Conservation (phyloP, 1,284 basidiomycete genomes). For the Pseudozyma tsukubaensis region DNA sequence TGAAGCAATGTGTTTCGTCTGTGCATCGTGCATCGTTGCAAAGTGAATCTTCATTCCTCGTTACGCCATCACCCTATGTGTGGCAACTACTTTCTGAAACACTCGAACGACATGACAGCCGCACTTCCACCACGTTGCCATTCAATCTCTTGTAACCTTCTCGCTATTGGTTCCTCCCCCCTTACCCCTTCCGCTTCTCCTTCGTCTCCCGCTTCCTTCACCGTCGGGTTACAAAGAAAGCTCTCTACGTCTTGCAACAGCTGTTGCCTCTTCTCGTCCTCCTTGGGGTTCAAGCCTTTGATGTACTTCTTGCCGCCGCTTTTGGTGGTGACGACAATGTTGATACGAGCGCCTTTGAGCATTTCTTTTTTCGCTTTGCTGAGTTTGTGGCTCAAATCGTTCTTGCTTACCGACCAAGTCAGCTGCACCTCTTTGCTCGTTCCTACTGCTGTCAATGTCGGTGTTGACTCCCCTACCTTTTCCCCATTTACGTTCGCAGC, state of each 20-base stretch:
- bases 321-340: slow-evolving; percentile 42
- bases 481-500: background rate
- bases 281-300: slow-evolving; percentile 27
- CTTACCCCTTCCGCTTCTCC: background rate
- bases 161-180: slow-evolving; percentile 17
- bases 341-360: slow-evolving; percentile 38
- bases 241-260: slow-evolving; percentile 25
- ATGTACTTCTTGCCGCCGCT: slow-evolving; percentile 27
- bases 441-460: background rate
- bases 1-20: background rate
- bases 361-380: slow-evolving; percentile 49
- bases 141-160: slow-evolving; percentile 30
- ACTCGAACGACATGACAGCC: slow-evolving; percentile 41
- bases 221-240: slow-evolving; percentile 13
- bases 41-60: background rate
- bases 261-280: slow-evolving; percentile 14
- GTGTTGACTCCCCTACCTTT: too few species aligned
- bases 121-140: slow-evolving; percentile 42
- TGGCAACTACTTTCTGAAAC: slow-evolving; percentile 15
- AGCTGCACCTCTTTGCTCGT: slow-evolving; percentile 56
- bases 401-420: slow-evolving; percentile 53
- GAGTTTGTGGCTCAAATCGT: slow-evolving; percentile 62
- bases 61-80: too few species aligned
- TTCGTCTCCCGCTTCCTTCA: background rate
- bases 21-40: background rate